Percentiles rank a stretch among this genome's conserved stretches.
phyloP scores from a whole-genome alignment of 768 basidiomycete species.

The Clathrus columnatus region DNA sequence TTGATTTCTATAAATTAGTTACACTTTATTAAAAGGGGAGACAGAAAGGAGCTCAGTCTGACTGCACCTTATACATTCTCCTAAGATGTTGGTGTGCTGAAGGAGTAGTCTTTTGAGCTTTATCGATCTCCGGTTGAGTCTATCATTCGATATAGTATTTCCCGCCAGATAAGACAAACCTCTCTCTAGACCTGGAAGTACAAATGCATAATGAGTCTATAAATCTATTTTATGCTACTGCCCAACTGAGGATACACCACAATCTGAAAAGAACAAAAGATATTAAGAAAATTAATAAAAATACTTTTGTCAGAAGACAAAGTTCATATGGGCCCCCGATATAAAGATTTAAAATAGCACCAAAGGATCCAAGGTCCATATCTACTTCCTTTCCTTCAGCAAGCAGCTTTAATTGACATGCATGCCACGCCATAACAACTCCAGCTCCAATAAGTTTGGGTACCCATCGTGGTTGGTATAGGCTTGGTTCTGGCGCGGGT shows the following conservation, averaged over 20 bases:
- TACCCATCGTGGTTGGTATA: conserved; percentile 26
- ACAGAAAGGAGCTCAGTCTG: too few species aligned
- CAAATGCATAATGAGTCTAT: too few species aligned
- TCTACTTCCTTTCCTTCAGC: conserved; percentile 21
- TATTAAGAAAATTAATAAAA: neutral
- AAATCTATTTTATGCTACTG: neutral
- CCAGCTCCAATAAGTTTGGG: conserved; percentile 62
- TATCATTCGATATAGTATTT: too few species aligned
- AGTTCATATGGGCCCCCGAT: neutral
- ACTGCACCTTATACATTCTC: too few species aligned
- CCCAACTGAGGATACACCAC: neutral
- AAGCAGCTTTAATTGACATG: conserved; percentile 45
- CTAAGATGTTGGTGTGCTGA: too few species aligned
- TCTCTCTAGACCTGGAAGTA: too few species aligned
- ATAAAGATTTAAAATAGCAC: neutral
- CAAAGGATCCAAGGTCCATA: neutral
- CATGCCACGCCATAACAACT: conserved; percentile 57
- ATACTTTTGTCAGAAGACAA: neutral
- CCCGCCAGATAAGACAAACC: too few species aligned
- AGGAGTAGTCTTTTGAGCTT: too few species aligned
- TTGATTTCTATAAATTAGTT: too few species aligned
- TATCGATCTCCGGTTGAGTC: too few species aligned
- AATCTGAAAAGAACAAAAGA: neutral
- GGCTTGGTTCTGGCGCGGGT: conserved; percentile 5
- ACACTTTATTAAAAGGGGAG: too few species aligned